Evolutionary conservation across 768 basidiomycete species (phyloP), one percentile per base, ranked within the genome.

Genomic region (Suillus alpinus): DNA sequence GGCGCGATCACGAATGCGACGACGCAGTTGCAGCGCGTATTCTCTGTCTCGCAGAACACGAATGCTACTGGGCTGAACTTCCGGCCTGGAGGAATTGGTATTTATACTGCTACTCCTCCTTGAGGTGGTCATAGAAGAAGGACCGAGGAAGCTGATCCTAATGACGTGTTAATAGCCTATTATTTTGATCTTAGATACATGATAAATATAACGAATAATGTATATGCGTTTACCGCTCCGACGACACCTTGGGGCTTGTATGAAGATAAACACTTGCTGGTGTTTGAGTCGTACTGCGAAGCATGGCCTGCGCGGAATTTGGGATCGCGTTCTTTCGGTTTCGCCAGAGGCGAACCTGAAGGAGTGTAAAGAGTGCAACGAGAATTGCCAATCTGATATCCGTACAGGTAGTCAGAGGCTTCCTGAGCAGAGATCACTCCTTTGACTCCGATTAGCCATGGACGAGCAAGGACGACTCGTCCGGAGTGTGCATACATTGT

Each of bases 361-460:
- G 69, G 12, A 10, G 36, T 72, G 47, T 71, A 72, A 46, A 10
- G 44, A 2, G 47, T 66, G 7, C 57, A 50, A 20, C 31, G 31
- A 36, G 18, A 26, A 8, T 44, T 13, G 1, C 8, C 43, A 13
- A 63, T 53, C 3, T 61, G 26, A 39, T 61, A 59, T 37, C 68
- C 68, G 13, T 66, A 72, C 14, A 61, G 39, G 41, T 63, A 23
- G 0, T 4, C 31, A 0, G 69, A 69, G 0, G 66, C 69, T 41
- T 66, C 41, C 32, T 71, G 60, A 0, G 61, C 64, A 40, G 71
- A 71, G 3, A 72, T 29, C 55, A 71, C 18, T 7, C 71, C 69
- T n/a, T 61, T 71, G 9, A 72, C 64, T 3, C 69, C 69, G 20
- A 70, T 6, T 0, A 71, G 16, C 69, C 69, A 70, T 0, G 69